Percentiles rank a stretch among this genome's conserved stretches.
phyloP scores from a whole-genome alignment of 2,329 filamentous ascomycete species.

The Microdochium bolleyi region DNA sequence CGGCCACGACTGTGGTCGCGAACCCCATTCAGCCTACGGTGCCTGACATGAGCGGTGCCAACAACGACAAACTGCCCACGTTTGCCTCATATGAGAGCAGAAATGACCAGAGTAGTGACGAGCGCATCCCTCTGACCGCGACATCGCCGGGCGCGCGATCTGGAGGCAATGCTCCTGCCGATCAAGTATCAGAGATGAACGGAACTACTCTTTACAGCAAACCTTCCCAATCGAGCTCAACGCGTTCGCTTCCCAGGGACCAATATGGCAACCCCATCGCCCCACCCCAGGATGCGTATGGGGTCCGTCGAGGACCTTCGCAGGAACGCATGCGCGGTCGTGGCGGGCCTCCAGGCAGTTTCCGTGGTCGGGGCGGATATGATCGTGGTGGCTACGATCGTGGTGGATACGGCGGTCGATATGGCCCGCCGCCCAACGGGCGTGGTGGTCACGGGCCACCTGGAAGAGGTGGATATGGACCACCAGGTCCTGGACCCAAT shows the following conservation, averaged over 20 bases:
- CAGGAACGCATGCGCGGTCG: constrained; percentile 45
- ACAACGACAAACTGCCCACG: constrained; percentile 36
- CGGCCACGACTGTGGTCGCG: constrained; percentile 30
- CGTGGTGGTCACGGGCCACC: constrained; percentile 32
- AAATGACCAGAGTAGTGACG: constrained; percentile 56
- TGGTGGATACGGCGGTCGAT: constrained; percentile 29
- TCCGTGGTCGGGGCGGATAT: constrained; percentile 43
- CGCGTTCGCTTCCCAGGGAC: constrained; percentile 34
- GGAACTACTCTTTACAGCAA: constrained; percentile 25
- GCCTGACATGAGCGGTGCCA: constrained; percentile 47
- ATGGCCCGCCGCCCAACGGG: constrained; percentile 29
- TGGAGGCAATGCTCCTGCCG: constrained; percentile 33
- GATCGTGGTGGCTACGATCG: constrained; percentile 42
- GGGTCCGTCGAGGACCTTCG: constrained; percentile 36
- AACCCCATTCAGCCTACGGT: constrained; percentile 47
- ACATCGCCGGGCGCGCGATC: constrained; percentile 53
- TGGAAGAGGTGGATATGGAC: constrained; percentile 23
- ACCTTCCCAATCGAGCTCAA: constrained; percentile 30
- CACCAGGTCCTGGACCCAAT: constrained; percentile 1
- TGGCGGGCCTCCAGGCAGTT: constrained; percentile 39
- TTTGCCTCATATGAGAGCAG: constrained; percentile 63
- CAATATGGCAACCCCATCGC: constrained; percentile 56
- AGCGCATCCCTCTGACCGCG: constrained; percentile 62
- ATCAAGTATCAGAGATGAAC: constrained; percentile 18
- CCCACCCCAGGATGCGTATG: constrained; percentile 35